Base-by-base conservation (phyloP, 192 early-diverging fungal species). In the Lobosporangium transversale region DNA sequence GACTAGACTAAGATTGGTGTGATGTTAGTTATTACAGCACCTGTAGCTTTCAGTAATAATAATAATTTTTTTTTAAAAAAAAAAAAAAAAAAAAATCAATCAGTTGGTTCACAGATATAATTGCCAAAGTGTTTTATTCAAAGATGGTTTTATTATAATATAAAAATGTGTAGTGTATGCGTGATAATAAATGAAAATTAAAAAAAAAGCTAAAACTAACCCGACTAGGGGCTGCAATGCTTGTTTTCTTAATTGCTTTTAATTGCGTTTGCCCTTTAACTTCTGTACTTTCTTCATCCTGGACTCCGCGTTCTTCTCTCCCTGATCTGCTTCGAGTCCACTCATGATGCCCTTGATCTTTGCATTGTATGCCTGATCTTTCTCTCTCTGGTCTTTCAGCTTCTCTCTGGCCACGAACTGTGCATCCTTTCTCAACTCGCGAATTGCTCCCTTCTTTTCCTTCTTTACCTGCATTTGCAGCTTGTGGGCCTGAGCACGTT, bases 391-490 rank as follows among this genome's bases (percentile, higher is more conserved):
- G 53, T 87, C 85, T 57, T 78, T 78, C 24, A 95, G 62, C 50
- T 89, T 82, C 80, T 93, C 88, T 20, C 87, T 80, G 17, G 93
- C 91, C 32, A 98, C 75, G 59, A 97, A 99, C 79, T 89, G 85
- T 32, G 90, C 89, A 78, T 99, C 98, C 76, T 97, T 94, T 32
- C 97, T 92, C 64, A 99, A 79, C 81, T 99, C 98, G 24, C 98
- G 90, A 45, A 95, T 87, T 23, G 96, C 96, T 17, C 97, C 95
- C 75, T 98, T 94, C 78, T 88, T 87, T 75, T 99, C 98, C 82
- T 93, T 91, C 82, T 94, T 96, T 80, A 93, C 86, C 81, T 95
- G 91, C 10, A 86, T 71, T 31, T 91, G 79, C 52, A 97, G 79
- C 80, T 97, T 98, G 53, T 88, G 81, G 27, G 80, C 65, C 79